These are phyloP conservation scores for Coemansia sp. DNA, from an alignment of 192 early-diverging fungal species.

Conservation along the genomic window DNA sequence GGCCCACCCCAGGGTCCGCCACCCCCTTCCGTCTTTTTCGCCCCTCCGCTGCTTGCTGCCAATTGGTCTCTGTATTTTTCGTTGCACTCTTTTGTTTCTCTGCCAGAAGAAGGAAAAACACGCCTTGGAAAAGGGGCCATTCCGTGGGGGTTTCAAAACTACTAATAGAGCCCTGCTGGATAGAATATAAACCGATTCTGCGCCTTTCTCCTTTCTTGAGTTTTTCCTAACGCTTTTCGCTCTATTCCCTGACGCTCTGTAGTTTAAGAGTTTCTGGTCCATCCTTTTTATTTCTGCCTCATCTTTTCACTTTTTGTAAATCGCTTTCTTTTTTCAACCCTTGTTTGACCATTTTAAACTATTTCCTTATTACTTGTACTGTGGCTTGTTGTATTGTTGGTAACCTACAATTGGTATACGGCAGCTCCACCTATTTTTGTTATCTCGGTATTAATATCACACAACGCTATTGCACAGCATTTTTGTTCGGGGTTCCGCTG, in stretches of 20 bases:
- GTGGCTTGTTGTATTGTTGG: not conserved
- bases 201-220: not conserved
- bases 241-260: too few species aligned
- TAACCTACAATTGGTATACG: too few species aligned
- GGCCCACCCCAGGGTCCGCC: not conserved
- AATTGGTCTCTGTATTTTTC: not conserved
- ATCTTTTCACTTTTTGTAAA: not conserved
- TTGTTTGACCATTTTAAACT: not conserved
- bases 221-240: too few species aligned
- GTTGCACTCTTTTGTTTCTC: not conserved
- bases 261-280: not conserved
- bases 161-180: not conserved
- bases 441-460: constrained; percentile 2
- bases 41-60: not conserved
- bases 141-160: not conserved
- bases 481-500: too few species aligned
- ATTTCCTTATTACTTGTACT: not conserved
- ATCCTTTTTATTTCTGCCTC: constrained; percentile 1
- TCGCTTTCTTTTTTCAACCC: not conserved
- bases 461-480: not conserved
- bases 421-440: not conserved
- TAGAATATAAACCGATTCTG: constrained; percentile 1
- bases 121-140: not conserved
- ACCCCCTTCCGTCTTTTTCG: not conserved
- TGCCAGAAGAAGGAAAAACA: not conserved